Evolutionary conservation across 768 basidiomycete species (phyloP), one percentile per base, ranked within the genome.

Genomic region (Saitozyma sp.): DNA sequence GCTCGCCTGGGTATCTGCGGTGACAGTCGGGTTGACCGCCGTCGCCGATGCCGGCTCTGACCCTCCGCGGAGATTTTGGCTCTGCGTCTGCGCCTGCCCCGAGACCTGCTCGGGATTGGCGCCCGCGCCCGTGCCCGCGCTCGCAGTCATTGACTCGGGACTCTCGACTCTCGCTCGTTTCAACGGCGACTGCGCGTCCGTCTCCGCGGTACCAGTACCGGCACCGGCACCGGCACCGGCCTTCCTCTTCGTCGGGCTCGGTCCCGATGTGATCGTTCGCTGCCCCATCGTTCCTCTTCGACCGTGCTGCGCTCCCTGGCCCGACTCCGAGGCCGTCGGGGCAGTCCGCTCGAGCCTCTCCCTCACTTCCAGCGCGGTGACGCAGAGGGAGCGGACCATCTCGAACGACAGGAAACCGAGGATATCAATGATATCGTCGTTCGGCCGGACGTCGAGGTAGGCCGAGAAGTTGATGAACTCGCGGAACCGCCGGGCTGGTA

Each of bases 331-430:
- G 3, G 45, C n/a, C 13, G 45, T 2, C 45, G n/a, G 45, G 13
- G 45, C 45, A 38, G 51, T 16, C 38, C 19, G 17, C 19, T 70
- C 70, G 19, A 73, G 55, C 51, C 66, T 58, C 29, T 74, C 70
- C 52, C 78, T 56, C 71, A 93, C 88, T 39, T 88, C 86, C 43
- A 93, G 84, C 2, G 91, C 94, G 1, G 90, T 91, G 48, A 95
- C 84, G 0, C 92, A 93, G 53, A 98, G 85, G 2, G 91, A 90
- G 55, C 93, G 88, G 39, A 97, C 93, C 88, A 95, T 93, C 79
- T 98, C 94, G 80, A 95, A 98, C 0, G 92, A 89, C 50, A 98
- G 86, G 81, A 97, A 98, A 29, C 94, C 94, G 70, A 97, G 91
- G 62, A 96, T 94, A 75, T 98, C 94, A 72, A 94, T 84, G 3